A percentile compares a stretch with the other conserved stretches of the same genome.
Conservation (phyloP, 2,329 filamentous ascomycete genomes). For the Cercospora zeina region DNA sequence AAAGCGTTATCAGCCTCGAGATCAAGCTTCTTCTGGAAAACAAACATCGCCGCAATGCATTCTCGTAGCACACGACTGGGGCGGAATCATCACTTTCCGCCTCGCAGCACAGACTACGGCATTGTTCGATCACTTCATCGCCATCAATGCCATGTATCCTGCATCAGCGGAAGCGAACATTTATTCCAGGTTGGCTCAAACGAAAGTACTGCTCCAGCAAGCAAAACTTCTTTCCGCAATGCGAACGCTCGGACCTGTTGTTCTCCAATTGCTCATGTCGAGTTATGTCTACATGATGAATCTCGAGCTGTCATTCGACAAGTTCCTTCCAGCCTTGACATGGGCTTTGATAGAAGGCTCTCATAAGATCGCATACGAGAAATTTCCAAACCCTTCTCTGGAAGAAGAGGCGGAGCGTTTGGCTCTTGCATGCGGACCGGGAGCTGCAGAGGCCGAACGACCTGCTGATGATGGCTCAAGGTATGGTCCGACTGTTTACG, state of each 20-base stretch:
- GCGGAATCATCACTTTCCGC: conserved; percentile 53
- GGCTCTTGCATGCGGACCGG: conserved; percentile 56
- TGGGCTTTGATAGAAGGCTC: conserved; percentile 49
- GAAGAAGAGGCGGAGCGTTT: conserved; percentile 38
- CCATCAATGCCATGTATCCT: conserved; percentile 53
- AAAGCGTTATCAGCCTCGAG: conserved; percentile 43
- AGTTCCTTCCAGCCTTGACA: conserved; percentile 41
- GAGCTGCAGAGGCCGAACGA: conserved; percentile 47
- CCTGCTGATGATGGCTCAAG: conserved; percentile 34
- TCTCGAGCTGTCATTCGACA: conserved; percentile 26
- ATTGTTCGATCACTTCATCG: conserved; percentile 57
- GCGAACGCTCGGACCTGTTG: conserved; percentile 39
- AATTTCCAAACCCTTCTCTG: conserved; percentile 10
- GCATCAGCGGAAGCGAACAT: conserved; percentile 23
- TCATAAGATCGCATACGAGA: conserved; percentile 25
- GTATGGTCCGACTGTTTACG: conserved; percentile 47
- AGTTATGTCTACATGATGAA: conserved; percentile 46
- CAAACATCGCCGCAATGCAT: conserved; percentile 41
- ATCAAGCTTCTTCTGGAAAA: conserved; percentile 2
- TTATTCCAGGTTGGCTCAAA: conserved; percentile 13
- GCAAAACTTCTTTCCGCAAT: conserved; percentile 14
- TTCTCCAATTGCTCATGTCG: conserved; percentile 52
- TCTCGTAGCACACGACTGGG: conserved; percentile 51
- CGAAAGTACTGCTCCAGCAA: conserved; percentile 16
- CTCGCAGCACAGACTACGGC: conserved; percentile 60